phyloP scores from a whole-genome alignment of 2,329 filamentous ascomycete species.

The Plenodomus lindquistii region DNA sequence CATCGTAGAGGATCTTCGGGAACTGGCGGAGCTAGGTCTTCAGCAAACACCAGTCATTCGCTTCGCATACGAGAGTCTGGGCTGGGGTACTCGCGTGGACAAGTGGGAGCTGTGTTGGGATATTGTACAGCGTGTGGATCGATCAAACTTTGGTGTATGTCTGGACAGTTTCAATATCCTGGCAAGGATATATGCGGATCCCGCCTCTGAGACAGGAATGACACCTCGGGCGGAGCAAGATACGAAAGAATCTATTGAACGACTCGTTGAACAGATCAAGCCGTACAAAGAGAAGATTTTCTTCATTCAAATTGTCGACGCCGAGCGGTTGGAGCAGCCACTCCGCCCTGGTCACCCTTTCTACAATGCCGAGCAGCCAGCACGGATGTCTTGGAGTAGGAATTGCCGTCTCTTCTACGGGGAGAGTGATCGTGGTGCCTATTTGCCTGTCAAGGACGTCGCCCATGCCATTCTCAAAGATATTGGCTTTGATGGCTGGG shows the following conservation, averaged over 20 bases:
- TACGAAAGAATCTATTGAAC: slow-evolving; percentile 58
- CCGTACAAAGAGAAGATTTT: slow-evolving; percentile 67
- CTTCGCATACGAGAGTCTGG: slow-evolving; percentile 75
- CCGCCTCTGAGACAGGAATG: slow-evolving; percentile 57
- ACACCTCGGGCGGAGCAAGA: slow-evolving; percentile 59
- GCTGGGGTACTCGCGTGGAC: slow-evolving; percentile 71
- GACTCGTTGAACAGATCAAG: slow-evolving; percentile 56
- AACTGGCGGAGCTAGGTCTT: slow-evolving; percentile 70
- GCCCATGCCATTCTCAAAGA: slow-evolving; percentile 64
- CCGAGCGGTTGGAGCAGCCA: slow-evolving; percentile 63
- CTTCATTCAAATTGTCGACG: slow-evolving; percentile 78
- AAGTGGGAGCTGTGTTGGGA: slow-evolving; percentile 75
- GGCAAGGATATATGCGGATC: slow-evolving; percentile 72
- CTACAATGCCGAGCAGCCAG: slow-evolving; percentile 61
- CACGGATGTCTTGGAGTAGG: slow-evolving; percentile 77
- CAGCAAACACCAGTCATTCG: slow-evolving; percentile 60
- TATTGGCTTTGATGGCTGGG: slow-evolving; percentile 69
- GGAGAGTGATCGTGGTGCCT: slow-evolving; percentile 63
- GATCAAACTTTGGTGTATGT: slow-evolving; percentile 75
- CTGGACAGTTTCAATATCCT: slow-evolving; percentile 81
- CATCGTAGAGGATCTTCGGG: slow-evolving; percentile 64
- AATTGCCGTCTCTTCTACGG: slow-evolving; percentile 75
- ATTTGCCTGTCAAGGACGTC: slow-evolving; percentile 68
- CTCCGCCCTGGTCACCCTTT: slow-evolving; percentile 62
- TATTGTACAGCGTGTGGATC: slow-evolving; percentile 65